These are phyloP conservation scores for Chrysopogon serrulatus DNA, from an alignment of 176 grass and related monocot species.

Conservation along the genomic window DNA sequence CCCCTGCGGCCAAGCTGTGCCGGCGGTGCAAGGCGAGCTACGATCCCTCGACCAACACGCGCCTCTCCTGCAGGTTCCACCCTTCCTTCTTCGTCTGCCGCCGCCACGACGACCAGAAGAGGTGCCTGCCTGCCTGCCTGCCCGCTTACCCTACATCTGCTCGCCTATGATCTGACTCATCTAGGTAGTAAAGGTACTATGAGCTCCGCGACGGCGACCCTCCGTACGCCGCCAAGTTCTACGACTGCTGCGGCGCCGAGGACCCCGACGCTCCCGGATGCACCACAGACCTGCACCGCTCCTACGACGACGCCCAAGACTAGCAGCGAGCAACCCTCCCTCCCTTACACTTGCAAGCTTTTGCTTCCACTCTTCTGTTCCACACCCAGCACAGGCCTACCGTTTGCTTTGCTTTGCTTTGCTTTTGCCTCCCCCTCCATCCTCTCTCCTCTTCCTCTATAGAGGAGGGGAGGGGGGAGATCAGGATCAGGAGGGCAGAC, in stretches of 20 bases:
- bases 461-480: no score
- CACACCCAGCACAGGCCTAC: no score
- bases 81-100: slow-evolving; percentile 84
- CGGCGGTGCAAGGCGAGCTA: slow-evolving; percentile 59
- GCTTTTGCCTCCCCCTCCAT: no score
- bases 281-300: slow-evolving; percentile 56
- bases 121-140: not conserved
- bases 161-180: not conserved
- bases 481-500: no score
- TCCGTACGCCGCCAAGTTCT: slow-evolving; percentile 80
- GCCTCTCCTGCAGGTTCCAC: slow-evolving; percentile 70
- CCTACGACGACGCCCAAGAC: slow-evolving; percentile 52
- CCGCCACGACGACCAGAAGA: slow-evolving; percentile 91
- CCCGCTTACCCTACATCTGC: not conserved
- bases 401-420: no score
- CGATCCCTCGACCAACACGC: slow-evolving; percentile 40
- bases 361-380: no score
- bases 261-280: slow-evolving; percentile 69
- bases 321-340: not conserved
- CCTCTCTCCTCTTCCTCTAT: no score
- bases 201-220: slow-evolving; percentile 72
- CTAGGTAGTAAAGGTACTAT: slow-evolving; percentile 48
- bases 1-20: slow-evolving; percentile 22
- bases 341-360: no score
- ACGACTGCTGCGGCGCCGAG: slow-evolving; percentile 90